phyloP scores from a whole-genome alignment of 352 stramenopile genomes.

The Globisporangium nagaii region DNA sequence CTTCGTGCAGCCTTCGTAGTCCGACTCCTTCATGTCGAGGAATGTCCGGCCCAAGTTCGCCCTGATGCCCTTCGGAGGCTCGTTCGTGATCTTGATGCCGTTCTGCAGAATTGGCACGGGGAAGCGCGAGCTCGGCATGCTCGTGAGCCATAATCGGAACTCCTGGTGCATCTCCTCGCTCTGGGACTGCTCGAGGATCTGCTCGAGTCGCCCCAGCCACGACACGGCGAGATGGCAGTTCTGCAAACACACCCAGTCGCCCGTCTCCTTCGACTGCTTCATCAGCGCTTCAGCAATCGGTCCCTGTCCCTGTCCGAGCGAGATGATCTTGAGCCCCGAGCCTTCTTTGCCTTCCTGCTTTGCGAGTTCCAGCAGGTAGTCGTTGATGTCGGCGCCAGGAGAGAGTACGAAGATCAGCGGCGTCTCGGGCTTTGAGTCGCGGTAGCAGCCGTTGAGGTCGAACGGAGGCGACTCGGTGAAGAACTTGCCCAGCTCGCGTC shows the following conservation, averaged over 20 bases:
- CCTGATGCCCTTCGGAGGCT: slow-evolving; percentile 89
- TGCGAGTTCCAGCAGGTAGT: slow-evolving; percentile 90
- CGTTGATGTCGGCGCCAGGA: slow-evolving; percentile 91
- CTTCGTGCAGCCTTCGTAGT: slow-evolving; percentile 89
- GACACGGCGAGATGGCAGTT: slow-evolving; percentile 93
- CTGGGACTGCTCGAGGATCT: slow-evolving; percentile 77
- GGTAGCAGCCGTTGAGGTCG: slow-evolving; percentile 88
- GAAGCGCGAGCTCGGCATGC: slow-evolving; percentile 88
- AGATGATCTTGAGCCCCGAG: slow-evolving; percentile 89
- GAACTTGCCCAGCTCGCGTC: slow-evolving; percentile 58
- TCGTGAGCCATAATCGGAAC: slow-evolving; percentile 93
- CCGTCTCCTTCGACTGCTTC: slow-evolving; percentile 83
- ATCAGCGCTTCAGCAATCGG: slow-evolving; percentile 90
- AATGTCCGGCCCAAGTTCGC: slow-evolving; percentile 92
- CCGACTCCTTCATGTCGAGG: slow-evolving; percentile 87
- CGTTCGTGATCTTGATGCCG: slow-evolving; percentile 95
- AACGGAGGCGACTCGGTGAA: slow-evolving; percentile 92
- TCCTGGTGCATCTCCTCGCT: slow-evolving; percentile 77
- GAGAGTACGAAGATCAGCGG: slow-evolving; percentile 94
- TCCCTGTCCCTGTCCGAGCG: slow-evolving; percentile 91
- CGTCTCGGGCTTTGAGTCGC: slow-evolving; percentile 88
- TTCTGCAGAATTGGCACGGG: slow-evolving; percentile 93
- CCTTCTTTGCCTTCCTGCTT: slow-evolving; percentile 88
- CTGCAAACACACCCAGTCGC: slow-evolving; percentile 94
- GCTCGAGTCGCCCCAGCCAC: slow-evolving; percentile 85